Percentiles rank a stretch among this genome's conserved stretches.
Evolutionary conservation across 108 stramenopile species (phyloP).

Genomic region (Nitzschia sp.): DNA sequence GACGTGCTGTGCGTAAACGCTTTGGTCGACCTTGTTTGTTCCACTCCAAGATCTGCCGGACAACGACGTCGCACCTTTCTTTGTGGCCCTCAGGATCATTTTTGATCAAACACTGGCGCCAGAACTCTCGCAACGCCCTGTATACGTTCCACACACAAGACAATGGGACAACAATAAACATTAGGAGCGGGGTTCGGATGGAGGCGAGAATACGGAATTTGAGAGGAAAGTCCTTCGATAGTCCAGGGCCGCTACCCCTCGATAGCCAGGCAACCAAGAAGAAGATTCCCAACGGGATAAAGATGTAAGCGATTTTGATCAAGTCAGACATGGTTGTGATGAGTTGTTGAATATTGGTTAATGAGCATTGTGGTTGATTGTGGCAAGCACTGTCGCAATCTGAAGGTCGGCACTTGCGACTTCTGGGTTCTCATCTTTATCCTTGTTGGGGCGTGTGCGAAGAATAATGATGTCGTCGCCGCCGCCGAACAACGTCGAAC

Average conservation of each 20-base stretch:
- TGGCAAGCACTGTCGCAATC: background rate
- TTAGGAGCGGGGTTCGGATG: background rate
- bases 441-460: too few species aligned
- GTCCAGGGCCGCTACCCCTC: background rate
- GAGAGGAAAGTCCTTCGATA: background rate
- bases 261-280: background rate
- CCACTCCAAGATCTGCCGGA: conserved; percentile 2
- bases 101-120: background rate
- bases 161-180: conserved; percentile 11
- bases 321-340: background rate
- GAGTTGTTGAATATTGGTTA: background rate
- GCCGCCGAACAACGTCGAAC: background rate
- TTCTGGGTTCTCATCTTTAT: too few species aligned
- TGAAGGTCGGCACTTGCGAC: background rate
- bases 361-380: background rate
- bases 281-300: background rate
- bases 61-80: conserved; percentile 1
- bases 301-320: background rate
- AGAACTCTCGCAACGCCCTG: background rate
- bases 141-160: background rate
- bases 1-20: conserved; percentile 4
- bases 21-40: conserved; percentile 5
- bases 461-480: background rate
- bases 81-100: conserved; percentile 3
- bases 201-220: conserved; percentile 8